Base-by-base conservation (phyloP, 441 rosid species). In the Aleurites moluccanus region DNA sequence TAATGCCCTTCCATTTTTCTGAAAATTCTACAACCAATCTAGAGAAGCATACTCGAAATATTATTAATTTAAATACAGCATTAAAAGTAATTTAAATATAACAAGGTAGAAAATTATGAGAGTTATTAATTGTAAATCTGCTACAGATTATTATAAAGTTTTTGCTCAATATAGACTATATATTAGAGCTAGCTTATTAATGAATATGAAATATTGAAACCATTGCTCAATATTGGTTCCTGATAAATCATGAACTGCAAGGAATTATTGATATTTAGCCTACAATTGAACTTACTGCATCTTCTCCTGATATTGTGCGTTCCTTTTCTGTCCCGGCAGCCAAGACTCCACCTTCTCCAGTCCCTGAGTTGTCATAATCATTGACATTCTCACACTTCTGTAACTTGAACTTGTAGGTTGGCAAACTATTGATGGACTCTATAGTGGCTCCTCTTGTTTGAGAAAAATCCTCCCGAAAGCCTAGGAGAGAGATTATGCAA, bases 241-340 rank as follows among this genome's bases (percentile, higher is more conserved):
- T 49, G 44, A 68, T 10, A 50, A 27, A 10, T 35, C 18, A 69
- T 30, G 28, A 30, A 28, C 11, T 4, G 11, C 1, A 64, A 64
- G 68, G 21, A 28, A 56, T 10, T 21, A 38, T 42, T 56, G 64
- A 6, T 23, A n/a, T 6, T 55, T 3, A 28, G 15, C 28, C 62
- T 49, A 23, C 16, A 57, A 78, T 28, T 45, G 55, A 69, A 89
- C 93, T 88, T 81, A 93, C 99, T 0, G 99, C 98, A 74, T 96
- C 99, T 83, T 96, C 99, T 73, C 90, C 97, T 11, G 97, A 91
- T 45, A 96, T 93, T n/a, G 69, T 47, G 47, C 90, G 98, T 67
- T 96, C 99, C 67, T 86, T 92, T 57, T 89, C 96, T 20, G 98
- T 96, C 77, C 99, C 99, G 20, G 93, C 96, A 67, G 94, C 99